Evolutionary conservation across 2,329 filamentous ascomycete species (phyloP).

Genomic region (Alternaria brassicicola): DNA sequence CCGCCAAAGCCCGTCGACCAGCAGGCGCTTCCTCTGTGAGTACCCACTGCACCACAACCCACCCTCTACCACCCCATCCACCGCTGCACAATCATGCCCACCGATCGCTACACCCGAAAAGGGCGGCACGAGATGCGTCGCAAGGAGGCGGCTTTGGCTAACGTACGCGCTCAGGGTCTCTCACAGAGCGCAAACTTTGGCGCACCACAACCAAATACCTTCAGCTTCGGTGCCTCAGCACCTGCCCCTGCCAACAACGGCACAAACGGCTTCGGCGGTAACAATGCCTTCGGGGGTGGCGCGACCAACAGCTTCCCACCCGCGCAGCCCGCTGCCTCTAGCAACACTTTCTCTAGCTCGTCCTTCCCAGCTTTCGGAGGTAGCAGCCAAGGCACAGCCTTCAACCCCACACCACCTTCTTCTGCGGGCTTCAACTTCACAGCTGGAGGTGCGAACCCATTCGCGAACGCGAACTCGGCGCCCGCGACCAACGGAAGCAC

Average conservation of each 20-base stretch:
- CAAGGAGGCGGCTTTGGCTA: conserved; percentile 23
- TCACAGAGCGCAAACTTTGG: conserved; percentile 32
- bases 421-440: conserved; percentile 38
- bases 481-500: conserved; percentile 32
- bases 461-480: conserved; percentile 24
- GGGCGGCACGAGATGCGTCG: conserved; percentile 17
- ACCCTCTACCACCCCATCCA: conserved; percentile 3
- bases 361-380: conserved; percentile 44
- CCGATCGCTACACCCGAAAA: conserved; percentile 10
- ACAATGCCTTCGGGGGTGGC: conserved; percentile 25
- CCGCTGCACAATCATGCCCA: conserved; percentile 10
- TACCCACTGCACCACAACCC: conserved; percentile 15
- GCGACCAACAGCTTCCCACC: conserved; percentile 43
- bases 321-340: conserved; percentile 31
- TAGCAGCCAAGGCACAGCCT: conserved; percentile 23
- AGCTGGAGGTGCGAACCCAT: conserved; percentile 29
- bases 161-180: conserved; percentile 27
- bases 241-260: conserved; percentile 20
- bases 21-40: conserved; percentile 38
- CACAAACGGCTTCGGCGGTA: conserved; percentile 14
- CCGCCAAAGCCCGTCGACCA: conserved; percentile 33
- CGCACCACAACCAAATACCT: conserved; percentile 22
- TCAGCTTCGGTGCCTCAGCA: conserved; percentile 34
- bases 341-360: conserved; percentile 35
- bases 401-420: conserved; percentile 35